Evolutionary conservation across 768 basidiomycete species (phyloP), one percentile per base, ranked within the genome.

Genomic region (Chiua virens): DNA sequence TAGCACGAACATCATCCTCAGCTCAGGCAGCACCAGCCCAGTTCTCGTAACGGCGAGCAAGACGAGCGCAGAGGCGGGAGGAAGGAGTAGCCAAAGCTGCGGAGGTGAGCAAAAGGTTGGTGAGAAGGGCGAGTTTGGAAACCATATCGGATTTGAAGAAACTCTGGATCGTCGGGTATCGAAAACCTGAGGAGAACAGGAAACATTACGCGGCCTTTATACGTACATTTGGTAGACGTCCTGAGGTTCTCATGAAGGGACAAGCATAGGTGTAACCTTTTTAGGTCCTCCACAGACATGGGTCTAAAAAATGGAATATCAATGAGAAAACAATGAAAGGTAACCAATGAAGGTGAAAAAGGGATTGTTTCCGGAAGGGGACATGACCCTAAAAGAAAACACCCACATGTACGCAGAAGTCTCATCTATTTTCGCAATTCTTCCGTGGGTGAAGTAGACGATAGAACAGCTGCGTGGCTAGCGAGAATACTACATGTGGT

Each of bases 41-140:
- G 22, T 14, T 28, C 42, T 49, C 43, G 45, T 49, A 44, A 43
- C 54, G 61, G 28, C 52, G 61, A 39, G 54, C 44, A 48, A 52
- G 53, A 21, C 53, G 58, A 42, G 50, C 50, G 32, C 11, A 45
- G 0, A 54, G 25, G 13, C 44, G 50, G 40, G 62, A 62, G 17
- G 59, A 58, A 35, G 54, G 59, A 18, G 5, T 21, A 10, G 55
- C 63, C 30, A 65, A 13, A n/a, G n/a, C n/a, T n/a, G n/a, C n/a
- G n/a, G n/a, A n/a, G n/a, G n/a, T n/a, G n/a, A n/a, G n/a, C n/a
- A 64, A 53, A 42, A 65, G 25, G 41, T 28, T 59, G 32, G 38
- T 41, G 41, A 65, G 27, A n/a, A 59, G 36, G 17, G 44, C 32
- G 30, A 54, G 40, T 20, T 53, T 59, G 52, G 54, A 62, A 34